phyloP scores from a whole-genome alignment of 2,329 filamentous ascomycete species.

The Karstenula rhodostoma region DNA sequence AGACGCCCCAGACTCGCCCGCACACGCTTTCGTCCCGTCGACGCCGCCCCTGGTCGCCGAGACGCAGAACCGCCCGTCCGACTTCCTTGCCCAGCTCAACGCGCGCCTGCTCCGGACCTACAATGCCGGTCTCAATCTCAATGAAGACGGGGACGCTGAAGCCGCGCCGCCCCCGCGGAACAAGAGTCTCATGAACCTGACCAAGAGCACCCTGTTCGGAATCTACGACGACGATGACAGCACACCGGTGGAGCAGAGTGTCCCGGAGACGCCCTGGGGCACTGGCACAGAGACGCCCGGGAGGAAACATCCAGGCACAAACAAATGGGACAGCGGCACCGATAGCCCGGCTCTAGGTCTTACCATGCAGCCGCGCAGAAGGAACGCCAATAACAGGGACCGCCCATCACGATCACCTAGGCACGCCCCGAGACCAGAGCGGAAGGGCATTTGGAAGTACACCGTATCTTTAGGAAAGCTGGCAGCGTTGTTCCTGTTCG shows the following conservation, averaged over 20 bases:
- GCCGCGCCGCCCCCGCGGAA: conserved; percentile 64
- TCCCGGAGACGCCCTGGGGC: conserved; percentile 77
- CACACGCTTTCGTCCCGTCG: conserved; percentile 28
- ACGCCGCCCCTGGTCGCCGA: conserved; percentile 32
- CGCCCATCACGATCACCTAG: conserved; percentile 13
- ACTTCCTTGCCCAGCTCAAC: conserved; percentile 49
- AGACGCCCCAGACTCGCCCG: conserved; percentile 37
- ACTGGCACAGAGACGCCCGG: conserved; percentile 76
- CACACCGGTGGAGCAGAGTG: conserved; percentile 53
- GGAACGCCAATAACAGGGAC: conserved; percentile 17
- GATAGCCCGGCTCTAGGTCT: conserved; percentile 39
- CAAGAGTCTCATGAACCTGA: conserved; percentile 84
- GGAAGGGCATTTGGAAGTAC: conserved; percentile 45
- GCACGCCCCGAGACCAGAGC: conserved; percentile 19
- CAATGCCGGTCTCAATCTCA: conserved; percentile 24
- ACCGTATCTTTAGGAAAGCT: conserved; percentile 67
- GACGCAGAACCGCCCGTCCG: conserved; percentile 33
- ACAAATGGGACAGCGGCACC: conserved; percentile 29
- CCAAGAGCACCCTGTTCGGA: conserved; percentile 85
- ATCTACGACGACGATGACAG: conserved; percentile 72
- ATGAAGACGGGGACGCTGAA: conserved; percentile 30
- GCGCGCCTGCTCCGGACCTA: conserved; percentile 44
- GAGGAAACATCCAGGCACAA: conserved; percentile 9
- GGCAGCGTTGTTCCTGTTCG: conserved; percentile 76
- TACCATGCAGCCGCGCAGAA: conserved; percentile 30